Percentiles rank a stretch among this genome's conserved stretches.
Conservation (phyloP, 2,329 filamentous ascomycete species). For the Periconia macrospinosa region DNA sequence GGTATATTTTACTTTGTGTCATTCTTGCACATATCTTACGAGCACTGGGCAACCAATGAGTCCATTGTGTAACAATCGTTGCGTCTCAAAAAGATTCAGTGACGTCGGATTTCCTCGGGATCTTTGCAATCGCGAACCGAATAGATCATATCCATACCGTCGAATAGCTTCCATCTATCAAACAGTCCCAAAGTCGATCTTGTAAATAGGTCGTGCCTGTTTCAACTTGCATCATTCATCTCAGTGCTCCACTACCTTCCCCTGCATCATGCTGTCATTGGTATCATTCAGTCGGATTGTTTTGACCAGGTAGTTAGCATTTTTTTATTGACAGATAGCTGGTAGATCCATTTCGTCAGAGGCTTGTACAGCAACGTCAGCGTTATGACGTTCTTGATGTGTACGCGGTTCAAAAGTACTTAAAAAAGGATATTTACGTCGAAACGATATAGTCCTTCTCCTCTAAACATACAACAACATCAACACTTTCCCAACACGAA, state of each 20-base stretch:
- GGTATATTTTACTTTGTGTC: no score
- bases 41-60: no score
- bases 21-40: no score
- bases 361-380: background rate
- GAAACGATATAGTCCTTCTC: background rate
- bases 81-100: background rate
- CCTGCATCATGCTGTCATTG: constrained; percentile 26
- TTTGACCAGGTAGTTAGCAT: background rate
- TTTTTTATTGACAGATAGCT: background rate
- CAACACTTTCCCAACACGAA: background rate
- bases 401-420: constrained; percentile 5
- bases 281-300: background rate
- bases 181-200: constrained; percentile 8
- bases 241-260: constrained; percentile 1
- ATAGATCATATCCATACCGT: background rate
- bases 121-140: background rate
- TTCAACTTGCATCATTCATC: constrained; percentile 6
- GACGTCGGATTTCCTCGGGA: background rate
- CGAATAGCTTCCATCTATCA: constrained; percentile 15
- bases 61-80: no score
- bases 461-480: background rate
- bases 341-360: background rate
- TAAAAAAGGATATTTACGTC: constrained; percentile 3
- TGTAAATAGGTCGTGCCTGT: constrained; percentile 4
- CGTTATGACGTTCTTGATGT: constrained; percentile 15